Conservation (phyloP, 352 stramenopile species). For the Phytophthora sp. region DNA sequence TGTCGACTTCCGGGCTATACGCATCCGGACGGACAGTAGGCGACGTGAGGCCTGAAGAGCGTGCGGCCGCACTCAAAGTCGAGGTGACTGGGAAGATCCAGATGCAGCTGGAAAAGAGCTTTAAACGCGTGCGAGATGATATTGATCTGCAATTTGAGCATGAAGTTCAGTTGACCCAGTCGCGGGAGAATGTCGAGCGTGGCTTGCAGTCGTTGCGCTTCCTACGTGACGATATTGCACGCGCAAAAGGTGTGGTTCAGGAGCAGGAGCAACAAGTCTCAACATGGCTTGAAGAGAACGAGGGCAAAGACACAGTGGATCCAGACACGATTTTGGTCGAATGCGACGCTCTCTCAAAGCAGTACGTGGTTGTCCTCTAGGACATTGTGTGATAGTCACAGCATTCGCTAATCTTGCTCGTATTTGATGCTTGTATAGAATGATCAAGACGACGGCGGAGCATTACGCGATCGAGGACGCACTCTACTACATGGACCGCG, state of each 20-base stretch:
- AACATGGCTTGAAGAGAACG: constrained; percentile 78
- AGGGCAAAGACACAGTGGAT: constrained; percentile 78
- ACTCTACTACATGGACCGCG: constrained; percentile 92
- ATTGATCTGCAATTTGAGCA: constrained; percentile 90
- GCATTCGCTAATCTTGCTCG: no score
- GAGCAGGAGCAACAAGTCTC: constrained; percentile 65
- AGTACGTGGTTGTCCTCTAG: no score
- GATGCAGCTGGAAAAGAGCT: constrained; percentile 75
- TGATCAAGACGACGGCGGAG: constrained; percentile 84
- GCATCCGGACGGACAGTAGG: constrained; percentile 5
- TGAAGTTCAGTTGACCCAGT: constrained; percentile 83
- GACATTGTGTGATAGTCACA: no score
- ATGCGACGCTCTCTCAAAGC: constrained; percentile 75
- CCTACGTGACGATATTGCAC: constrained; percentile 68
- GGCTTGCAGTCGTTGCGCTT: constrained; percentile 79
- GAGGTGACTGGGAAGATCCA: constrained; percentile 85
- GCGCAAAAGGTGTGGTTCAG: constrained; percentile 57
- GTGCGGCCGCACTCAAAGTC: constrained; percentile 55
- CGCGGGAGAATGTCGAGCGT: constrained; percentile 73
- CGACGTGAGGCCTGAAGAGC: constrained; percentile 48
- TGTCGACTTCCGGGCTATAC: constrained; percentile 30
- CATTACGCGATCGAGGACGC: constrained; percentile 90
- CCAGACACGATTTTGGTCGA: constrained; percentile 83
- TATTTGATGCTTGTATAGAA: constrained; percentile 38
- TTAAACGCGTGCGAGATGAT: constrained; percentile 85